Conservation (phyloP, 441 rosid genomes). For the Populus hybrid region DNA sequence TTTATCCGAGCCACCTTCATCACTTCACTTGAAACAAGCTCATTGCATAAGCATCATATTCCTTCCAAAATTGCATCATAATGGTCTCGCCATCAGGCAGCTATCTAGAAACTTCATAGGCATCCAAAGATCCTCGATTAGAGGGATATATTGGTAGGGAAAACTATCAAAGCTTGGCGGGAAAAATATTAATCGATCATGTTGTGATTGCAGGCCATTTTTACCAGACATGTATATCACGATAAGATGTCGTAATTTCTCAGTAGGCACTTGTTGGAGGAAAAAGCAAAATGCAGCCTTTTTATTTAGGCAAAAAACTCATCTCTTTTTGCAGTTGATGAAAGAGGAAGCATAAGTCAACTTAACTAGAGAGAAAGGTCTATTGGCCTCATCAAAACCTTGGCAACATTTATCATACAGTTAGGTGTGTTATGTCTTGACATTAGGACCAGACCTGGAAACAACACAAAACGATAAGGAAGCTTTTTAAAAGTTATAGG, state of each 20-base stretch:
- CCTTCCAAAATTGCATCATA: background rate
- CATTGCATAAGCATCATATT: background rate
- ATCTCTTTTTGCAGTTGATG: background rate
- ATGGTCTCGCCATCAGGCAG: background rate
- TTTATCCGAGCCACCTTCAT: background rate
- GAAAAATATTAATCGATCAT: background rate
- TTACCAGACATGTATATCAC: background rate
- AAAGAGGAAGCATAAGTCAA: background rate
- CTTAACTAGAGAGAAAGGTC: background rate
- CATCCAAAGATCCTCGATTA: background rate
- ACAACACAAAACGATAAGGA: background rate
- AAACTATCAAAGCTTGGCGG: background rate
- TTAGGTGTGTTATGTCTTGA: background rate
- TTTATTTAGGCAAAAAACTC: background rate
- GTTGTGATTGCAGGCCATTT: background rate
- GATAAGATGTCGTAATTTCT: background rate
- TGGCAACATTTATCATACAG: background rate
- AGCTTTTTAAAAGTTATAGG: background rate
- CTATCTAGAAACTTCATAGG: background rate
- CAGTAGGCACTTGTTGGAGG: background rate
- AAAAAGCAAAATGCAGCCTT: conserved; percentile 5
- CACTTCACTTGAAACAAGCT: background rate
- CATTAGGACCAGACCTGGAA: background rate
- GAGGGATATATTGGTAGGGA: background rate
- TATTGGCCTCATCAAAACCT: background rate